Percentiles rank a stretch among this genome's conserved stretches.
Conservation (phyloP, 345 rosid genomes). For the Linum tenue region DNA sequence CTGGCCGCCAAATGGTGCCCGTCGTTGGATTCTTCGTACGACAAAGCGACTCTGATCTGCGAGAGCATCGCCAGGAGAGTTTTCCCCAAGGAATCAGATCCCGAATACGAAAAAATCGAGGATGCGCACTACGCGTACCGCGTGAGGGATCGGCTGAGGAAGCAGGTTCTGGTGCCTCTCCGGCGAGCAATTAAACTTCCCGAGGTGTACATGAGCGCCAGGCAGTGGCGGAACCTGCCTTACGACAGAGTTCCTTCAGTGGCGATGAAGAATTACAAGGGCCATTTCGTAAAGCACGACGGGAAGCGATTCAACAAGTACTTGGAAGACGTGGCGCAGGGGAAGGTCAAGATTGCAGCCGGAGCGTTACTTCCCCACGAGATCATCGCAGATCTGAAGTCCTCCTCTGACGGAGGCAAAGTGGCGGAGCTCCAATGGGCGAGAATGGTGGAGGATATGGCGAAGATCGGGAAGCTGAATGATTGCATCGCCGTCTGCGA, state of each 20-base stretch:
- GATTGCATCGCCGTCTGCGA: conserved; percentile 11
- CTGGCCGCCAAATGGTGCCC: conserved; percentile 18
- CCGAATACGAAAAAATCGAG: conserved; percentile 12
- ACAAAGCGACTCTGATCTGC: too few relatives aligned
- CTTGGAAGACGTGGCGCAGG: conserved; percentile 12
- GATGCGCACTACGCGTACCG: conserved; percentile 14
- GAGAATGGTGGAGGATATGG: conserved; percentile 20
- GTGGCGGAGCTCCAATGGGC: conserved; percentile 22
- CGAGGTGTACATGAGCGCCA: conserved; percentile 16
- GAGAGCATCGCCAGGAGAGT: conserved; percentile 1
- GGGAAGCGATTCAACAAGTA: conserved; percentile 9
- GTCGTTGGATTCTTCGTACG: conserved; percentile 1
- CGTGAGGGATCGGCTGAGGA: conserved; percentile 2
- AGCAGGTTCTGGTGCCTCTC: conserved; percentile 19
- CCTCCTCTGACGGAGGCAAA: conserved; percentile 1
- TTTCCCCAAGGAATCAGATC: conserved; percentile 5
- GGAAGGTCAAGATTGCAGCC: too few relatives aligned
- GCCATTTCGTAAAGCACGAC: conserved; percentile 11
- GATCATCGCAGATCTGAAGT: conserved; percentile 6
- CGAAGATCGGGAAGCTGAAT: conserved; percentile 2
- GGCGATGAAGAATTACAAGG: conserved; percentile 19
- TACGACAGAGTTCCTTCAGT: conserved; percentile 21
- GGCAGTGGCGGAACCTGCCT: conserved; percentile 10
- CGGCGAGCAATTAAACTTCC: conserved; percentile 15
- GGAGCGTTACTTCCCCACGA: conserved; percentile 16